Percentiles rank a stretch among this genome's conserved stretches.
Conservation (phyloP, 495 filamentous ascomycete species). For the Aspergillus homomorphus region DNA sequence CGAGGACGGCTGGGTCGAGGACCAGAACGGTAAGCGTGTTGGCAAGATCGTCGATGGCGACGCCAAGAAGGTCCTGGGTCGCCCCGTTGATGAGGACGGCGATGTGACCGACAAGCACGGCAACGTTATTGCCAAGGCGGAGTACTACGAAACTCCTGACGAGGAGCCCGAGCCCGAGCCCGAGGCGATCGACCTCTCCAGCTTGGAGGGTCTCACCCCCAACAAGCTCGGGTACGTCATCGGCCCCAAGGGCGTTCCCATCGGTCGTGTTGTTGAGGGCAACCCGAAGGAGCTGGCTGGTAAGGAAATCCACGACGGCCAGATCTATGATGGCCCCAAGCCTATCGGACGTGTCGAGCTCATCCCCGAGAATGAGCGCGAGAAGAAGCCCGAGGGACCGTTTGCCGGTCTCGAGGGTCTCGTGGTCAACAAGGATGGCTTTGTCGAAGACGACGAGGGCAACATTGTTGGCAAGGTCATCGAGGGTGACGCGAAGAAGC, state of each 20-base stretch:
- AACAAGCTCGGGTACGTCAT: slow-evolving; percentile 86
- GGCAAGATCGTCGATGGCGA: slow-evolving; percentile 60
- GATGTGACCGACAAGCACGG: slow-evolving; percentile 63
- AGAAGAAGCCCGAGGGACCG: slow-evolving; percentile 70
- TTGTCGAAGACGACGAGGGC: slow-evolving; percentile 77
- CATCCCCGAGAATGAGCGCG: slow-evolving; percentile 62
- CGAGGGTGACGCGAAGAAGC: slow-evolving; percentile 63
- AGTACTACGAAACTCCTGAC: slow-evolving; percentile 48
- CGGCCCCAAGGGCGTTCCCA: slow-evolving; percentile 65
- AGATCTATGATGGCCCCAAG: slow-evolving; percentile 76
- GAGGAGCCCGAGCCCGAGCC: slow-evolving; percentile 38
- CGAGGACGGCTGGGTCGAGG: slow-evolving; percentile 57
- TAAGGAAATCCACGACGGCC: slow-evolving; percentile 77
- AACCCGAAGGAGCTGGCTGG: slow-evolving; percentile 65
- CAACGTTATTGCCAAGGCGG: slow-evolving; percentile 58
- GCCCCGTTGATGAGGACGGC: slow-evolving; percentile 61
- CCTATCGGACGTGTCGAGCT: slow-evolving; percentile 78
- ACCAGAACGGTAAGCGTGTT: slow-evolving; percentile 57
- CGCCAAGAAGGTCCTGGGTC: slow-evolving; percentile 60
- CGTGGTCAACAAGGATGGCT: slow-evolving; percentile 75
- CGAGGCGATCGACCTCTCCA: slow-evolving; percentile 58
- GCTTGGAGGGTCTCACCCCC: slow-evolving; percentile 75
- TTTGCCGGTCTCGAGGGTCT: slow-evolving; percentile 73
- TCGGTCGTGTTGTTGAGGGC: slow-evolving; percentile 73
- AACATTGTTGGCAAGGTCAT: slow-evolving; percentile 79